Conservation (phyloP, 345 rosid species). For the Anacardium occidentale region DNA sequence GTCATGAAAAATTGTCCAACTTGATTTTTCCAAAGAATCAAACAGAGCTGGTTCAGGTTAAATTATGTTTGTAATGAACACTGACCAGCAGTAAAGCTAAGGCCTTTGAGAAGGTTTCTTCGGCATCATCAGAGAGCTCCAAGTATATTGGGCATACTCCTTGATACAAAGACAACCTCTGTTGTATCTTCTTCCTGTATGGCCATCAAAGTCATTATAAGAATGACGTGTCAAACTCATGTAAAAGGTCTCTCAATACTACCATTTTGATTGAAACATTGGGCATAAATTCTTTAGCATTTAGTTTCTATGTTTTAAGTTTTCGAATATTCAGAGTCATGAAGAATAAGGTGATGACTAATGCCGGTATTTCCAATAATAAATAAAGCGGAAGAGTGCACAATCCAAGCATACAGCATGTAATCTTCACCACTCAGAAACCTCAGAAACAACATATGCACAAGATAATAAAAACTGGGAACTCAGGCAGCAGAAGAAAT, state of each 20-base stretch:
- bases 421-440: not conserved
- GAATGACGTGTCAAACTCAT: not conserved
- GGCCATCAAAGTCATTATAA: constrained; percentile 20
- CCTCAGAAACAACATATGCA: constrained; percentile 5
- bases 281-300: not conserved
- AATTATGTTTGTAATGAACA: not conserved
- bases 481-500: constrained; percentile 4
- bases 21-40: not conserved
- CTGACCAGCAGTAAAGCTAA: constrained; percentile 69
- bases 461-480: not conserved
- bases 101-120: constrained; percentile 78
- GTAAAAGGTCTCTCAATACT: not conserved
- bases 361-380: no score
- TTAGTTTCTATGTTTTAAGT: no score
- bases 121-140: constrained; percentile 94
- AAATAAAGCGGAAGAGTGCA: not conserved
- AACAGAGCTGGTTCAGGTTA: not conserved
- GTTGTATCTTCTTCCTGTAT: constrained; percentile 80
- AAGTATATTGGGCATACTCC: constrained; percentile 91
- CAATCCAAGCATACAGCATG: not conserved
- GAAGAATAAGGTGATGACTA: no score
- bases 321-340: no score
- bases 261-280: not conserved
- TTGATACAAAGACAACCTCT: constrained; percentile 87
- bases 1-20: not conserved